Evolutionary conservation across 768 basidiomycete genomes (phyloP), one percentile per base, ranked within the genome.

Genomic region (Rhizopogon vesiculosus): DNA sequence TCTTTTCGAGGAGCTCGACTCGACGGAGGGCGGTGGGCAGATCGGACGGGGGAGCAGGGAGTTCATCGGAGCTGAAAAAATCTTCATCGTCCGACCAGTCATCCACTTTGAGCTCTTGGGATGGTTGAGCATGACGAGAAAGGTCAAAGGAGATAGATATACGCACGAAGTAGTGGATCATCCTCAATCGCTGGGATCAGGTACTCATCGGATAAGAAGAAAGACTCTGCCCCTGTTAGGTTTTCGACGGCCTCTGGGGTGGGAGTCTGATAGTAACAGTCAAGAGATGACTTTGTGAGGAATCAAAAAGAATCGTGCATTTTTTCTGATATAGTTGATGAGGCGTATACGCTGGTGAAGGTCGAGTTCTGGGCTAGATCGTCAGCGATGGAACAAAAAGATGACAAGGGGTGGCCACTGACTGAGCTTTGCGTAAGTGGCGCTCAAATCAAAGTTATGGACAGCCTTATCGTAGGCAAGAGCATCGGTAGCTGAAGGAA

Each of bases 121-220:
- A 41, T 22, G 13, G 35, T 42, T 18, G 44, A 22, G 42, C 39
- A 35, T 18, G 9, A 39, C n/a, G 51, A 42, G 12, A 29, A 42
- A 35, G 3, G 25, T 18, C n/a, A 29, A 33, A 41, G 7, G 46
- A 7, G n/a, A 38, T 5, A 28, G 28, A 29, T 25, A 45, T 3
- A 76, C 89, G 65, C 64, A 97, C 96, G 91, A 22, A 98, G 85
- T 12, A 97, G 72, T 2, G 93, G 89, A 66, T 98, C 96, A 62
- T 94, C 88, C 63, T 90, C 86, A 42, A 97, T 61, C 29, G 81
- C 83, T 2, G 96, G 96, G 41, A 82, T 79, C 19, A 98, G 82
- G 64, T 91, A 91, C 54, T 82, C 82, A 64, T 98, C 95, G 7
- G 85, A 82, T 12, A 74, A 66, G 58, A 95, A 82, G 61, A 92